Percentiles rank a stretch among this genome's conserved stretches.
Evolutionary conservation across 75 land plant genomes (phyloP).

Genomic region (Pinus tabuliformis): DNA sequence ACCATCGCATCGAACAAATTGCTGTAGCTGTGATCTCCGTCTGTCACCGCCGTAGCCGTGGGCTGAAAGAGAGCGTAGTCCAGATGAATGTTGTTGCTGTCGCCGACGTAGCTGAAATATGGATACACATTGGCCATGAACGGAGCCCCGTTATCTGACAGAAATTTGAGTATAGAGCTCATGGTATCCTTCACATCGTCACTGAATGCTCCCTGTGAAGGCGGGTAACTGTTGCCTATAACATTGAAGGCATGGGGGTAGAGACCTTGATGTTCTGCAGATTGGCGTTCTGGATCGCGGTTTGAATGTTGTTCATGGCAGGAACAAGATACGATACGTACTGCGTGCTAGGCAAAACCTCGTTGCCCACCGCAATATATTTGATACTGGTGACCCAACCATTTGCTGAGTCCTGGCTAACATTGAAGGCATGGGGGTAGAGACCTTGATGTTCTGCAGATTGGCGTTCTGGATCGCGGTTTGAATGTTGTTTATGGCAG

Average conservation of each 20-base stretch:
- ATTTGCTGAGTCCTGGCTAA: too few relatives aligned
- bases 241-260: conserved; percentile 66
- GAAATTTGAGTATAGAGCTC: conserved; percentile 66
- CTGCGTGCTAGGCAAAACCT: not conserved
- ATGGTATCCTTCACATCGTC: conserved; percentile 20
- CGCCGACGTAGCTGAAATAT: conserved; percentile 63
- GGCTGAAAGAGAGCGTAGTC: conserved; percentile 69
- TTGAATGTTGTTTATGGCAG: too few relatives aligned
- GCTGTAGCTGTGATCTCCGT: conserved; percentile 59
- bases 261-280: conserved; percentile 67
- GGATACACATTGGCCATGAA: conserved; percentile 80
- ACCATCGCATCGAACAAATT: conserved; percentile 84
- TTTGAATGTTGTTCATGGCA: conserved; percentile 13
- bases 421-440: too few relatives aligned
- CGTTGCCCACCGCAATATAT: conserved; percentile 4
- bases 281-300: not conserved
- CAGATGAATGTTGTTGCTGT: conserved; percentile 47
- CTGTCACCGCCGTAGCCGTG: conserved; percentile 54
- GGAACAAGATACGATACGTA: not conserved
- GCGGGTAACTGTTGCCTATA: conserved; percentile 67
- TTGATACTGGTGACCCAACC: not conserved
- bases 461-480: too few relatives aligned
- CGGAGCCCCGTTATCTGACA: conserved; percentile 59
- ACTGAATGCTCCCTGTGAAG: conserved; percentile 76
- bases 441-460: too few relatives aligned